These are phyloP conservation scores for Pittosporum tobira DNA, from an alignment of 129 eudicot genomes.

Conservation along the genomic window DNA sequence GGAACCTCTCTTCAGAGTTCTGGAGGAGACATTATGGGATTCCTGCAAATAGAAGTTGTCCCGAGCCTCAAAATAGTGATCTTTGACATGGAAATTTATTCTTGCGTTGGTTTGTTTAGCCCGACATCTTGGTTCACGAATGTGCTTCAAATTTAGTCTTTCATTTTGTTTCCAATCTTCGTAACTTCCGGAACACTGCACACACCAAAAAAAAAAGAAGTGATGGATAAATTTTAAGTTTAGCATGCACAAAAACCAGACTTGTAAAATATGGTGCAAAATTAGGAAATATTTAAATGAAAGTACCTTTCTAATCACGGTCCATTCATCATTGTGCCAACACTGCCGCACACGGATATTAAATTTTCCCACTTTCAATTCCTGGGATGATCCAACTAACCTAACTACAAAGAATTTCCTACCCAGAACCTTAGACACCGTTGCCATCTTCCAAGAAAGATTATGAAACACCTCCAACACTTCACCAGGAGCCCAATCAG, in stretches of 20 bases:
- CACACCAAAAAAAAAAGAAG: conserved; percentile 8
- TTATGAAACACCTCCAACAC: conserved; percentile 64
- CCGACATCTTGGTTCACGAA: conserved; percentile 16
- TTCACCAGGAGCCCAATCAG: conserved; percentile 42
- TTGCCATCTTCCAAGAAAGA: conserved; percentile 65
- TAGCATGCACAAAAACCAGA: background rate
- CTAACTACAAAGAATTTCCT: conserved; percentile 42
- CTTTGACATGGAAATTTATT: conserved; percentile 17
- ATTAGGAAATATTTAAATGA: conserved; percentile 1
- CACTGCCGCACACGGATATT: conserved; percentile 55
- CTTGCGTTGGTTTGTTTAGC: conserved; percentile 15
- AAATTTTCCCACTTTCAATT: conserved; percentile 28
- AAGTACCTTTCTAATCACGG: conserved; percentile 48
- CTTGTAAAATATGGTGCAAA: background rate
- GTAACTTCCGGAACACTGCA: conserved; percentile 31
- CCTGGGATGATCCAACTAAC: conserved; percentile 46
- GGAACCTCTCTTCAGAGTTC: conserved; percentile 44
- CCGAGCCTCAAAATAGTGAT: conserved; percentile 11
- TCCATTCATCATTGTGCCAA: conserved; percentile 59
- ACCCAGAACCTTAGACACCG: conserved; percentile 33
- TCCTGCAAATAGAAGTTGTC: conserved; percentile 25
- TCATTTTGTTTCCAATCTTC: conserved; percentile 21
- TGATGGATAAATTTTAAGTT: background rate
- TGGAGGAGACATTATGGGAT: conserved; percentile 25
- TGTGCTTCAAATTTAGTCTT: conserved; percentile 19